phyloP scores from a whole-genome alignment of 768 basidiomycete species.

The Auricularia heimuer region DNA sequence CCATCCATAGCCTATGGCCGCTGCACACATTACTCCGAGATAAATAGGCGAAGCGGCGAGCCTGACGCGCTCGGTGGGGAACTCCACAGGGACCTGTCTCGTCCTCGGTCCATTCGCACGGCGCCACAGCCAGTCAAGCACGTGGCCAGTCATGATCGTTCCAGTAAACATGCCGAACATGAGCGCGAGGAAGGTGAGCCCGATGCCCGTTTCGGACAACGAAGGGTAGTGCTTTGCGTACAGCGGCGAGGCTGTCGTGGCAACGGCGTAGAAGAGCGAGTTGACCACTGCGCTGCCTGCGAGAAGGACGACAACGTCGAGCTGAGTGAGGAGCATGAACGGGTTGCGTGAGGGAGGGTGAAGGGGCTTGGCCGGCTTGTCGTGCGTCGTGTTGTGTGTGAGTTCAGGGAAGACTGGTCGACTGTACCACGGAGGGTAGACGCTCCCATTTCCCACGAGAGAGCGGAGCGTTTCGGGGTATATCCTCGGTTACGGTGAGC shows the following conservation, averaged over 20 bases:
- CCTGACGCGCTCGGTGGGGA: constrained; percentile 21
- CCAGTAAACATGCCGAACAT: constrained; percentile 67
- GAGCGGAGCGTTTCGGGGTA: constrained; percentile 35
- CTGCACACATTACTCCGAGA: constrained; percentile 9
- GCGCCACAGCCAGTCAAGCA: constrained; percentile 36
- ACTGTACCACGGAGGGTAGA: constrained; percentile 21
- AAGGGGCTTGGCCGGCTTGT: constrained; percentile 16
- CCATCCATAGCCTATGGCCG: constrained; percentile 19
- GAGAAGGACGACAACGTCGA: constrained; percentile 45
- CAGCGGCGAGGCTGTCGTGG: constrained; percentile 50
- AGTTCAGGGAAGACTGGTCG: constrained; percentile 23
- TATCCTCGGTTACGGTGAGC: constrained; percentile 16
- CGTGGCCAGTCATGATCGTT: constrained; percentile 42
- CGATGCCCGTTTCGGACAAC: constrained; percentile 54
- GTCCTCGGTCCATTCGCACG: neutral
- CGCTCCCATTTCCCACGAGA: constrained; percentile 37
- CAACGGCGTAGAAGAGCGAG: constrained; percentile 51
- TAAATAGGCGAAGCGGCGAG: constrained; percentile 13
- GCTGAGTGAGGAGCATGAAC: constrained; percentile 41
- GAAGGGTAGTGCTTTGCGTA: constrained; percentile 49
- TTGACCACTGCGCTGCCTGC: constrained; percentile 44
- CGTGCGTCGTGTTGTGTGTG: neutral
- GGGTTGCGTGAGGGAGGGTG: constrained; percentile 41
- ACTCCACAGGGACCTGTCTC: constrained; percentile 11
- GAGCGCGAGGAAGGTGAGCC: constrained; percentile 68